These are phyloP conservation scores for Candida railenensis DNA, from an alignment of 805 yeast genomes.

Conservation along the genomic window DNA sequence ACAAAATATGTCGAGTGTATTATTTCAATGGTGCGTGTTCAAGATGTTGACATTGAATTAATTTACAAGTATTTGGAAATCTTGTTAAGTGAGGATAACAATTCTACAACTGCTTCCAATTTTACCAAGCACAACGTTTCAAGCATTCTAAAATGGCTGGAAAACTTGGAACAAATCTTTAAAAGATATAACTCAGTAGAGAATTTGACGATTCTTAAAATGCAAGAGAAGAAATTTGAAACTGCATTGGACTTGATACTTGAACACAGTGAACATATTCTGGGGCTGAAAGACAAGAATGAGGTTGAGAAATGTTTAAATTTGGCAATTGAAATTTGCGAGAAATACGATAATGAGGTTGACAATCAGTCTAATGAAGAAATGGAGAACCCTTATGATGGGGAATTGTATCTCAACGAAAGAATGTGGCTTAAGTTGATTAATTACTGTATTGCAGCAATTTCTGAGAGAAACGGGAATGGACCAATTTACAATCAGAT, in stretches of 20 bases:
- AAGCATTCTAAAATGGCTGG: background rate
- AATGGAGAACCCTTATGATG: slow-evolving; percentile 10
- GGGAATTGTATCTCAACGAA: slow-evolving; percentile 19
- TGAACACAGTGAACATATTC: slow-evolving; percentile 17
- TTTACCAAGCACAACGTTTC: background rate
- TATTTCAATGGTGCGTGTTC: slow-evolving; percentile 16
- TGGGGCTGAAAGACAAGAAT: slow-evolving; percentile 10
- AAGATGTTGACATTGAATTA: slow-evolving; percentile 10
- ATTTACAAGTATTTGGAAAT: slow-evolving; percentile 9
- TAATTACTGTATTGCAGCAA: slow-evolving; percentile 17
- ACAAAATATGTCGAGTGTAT: slow-evolving; percentile 30
- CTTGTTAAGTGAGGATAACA: background rate
- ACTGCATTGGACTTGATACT: slow-evolving; percentile 30
- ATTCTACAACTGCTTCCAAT: background rate
- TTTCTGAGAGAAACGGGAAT: background rate
- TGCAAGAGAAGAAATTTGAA: slow-evolving; percentile 17
- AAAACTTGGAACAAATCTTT: slow-evolving; percentile 15
- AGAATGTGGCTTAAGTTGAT: slow-evolving; percentile 30
- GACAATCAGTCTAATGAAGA: background rate
- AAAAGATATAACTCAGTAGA: slow-evolving; percentile 22
- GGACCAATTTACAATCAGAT: background rate
- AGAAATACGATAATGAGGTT: background rate
- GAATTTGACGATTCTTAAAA: slow-evolving; percentile 29
- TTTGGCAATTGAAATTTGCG: slow-evolving; percentile 32
- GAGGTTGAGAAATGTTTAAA: slow-evolving; percentile 33